These are phyloP conservation scores for Mollisiaceae sp. DNA, from an alignment of 2,329 filamentous ascomycete genomes.

Conservation along the genomic window DNA sequence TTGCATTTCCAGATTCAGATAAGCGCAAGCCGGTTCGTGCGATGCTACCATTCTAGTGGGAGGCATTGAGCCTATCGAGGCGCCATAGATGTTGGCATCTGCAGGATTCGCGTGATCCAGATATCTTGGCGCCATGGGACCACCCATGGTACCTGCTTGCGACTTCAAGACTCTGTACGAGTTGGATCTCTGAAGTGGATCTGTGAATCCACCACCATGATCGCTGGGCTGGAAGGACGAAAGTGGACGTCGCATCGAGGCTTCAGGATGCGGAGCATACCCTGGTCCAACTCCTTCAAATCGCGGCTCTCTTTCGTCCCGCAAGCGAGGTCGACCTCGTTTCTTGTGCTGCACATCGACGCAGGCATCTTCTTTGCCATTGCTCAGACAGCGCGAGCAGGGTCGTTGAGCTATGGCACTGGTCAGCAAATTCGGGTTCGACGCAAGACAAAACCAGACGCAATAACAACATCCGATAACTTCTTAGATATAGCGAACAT, in stretches of 20 bases:
- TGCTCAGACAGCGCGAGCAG: constrained; percentile 77
- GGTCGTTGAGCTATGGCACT: constrained; percentile 69
- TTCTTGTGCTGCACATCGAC: constrained; percentile 89
- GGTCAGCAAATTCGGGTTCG: constrained; percentile 27
- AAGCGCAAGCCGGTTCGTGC: constrained; percentile 59
- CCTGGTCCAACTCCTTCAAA: constrained; percentile 51
- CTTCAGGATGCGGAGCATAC: constrained; percentile 38
- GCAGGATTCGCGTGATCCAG: constrained; percentile 55
- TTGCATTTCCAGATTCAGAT: constrained; percentile 62
- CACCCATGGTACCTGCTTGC: constrained; percentile 48
- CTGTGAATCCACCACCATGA: constrained; percentile 52
- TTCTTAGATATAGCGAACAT: not conserved
- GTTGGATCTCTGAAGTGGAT: constrained; percentile 49
- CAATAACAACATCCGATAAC: not conserved
- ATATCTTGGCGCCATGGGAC: constrained; percentile 54
- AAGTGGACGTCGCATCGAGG: constrained; percentile 51
- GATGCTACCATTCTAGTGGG: constrained; percentile 40
- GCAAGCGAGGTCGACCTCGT: constrained; percentile 75
- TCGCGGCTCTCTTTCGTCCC: constrained; percentile 70
- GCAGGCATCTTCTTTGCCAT: constrained; percentile 81
- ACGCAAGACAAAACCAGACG: not conserved
- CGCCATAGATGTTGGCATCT: constrained; percentile 57
- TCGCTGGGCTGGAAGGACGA: constrained; percentile 54
- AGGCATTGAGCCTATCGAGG: constrained; percentile 29
- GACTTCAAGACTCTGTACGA: constrained; percentile 61